Evolutionary conservation across 257 asterid genomes (phyloP).

Genomic region (Solanum gandarillasii): DNA sequence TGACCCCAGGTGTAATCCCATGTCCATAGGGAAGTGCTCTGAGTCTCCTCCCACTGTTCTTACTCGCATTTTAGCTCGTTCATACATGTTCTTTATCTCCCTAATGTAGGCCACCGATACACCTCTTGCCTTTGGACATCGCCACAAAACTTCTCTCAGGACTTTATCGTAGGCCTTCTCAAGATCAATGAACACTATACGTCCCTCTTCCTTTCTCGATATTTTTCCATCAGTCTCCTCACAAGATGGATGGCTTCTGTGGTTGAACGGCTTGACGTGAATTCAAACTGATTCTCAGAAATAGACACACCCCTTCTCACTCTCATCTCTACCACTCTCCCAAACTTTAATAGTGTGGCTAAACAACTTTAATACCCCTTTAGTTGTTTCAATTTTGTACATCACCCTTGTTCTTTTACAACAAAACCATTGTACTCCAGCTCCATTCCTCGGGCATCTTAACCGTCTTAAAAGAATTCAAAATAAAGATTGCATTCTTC

Average conservation of each 20-base stretch:
- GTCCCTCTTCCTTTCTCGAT: not conserved
- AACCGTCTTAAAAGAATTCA: not conserved
- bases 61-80: not conserved
- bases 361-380: not conserved
- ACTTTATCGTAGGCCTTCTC: not conserved
- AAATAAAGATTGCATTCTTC: not conserved
- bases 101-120: not conserved
- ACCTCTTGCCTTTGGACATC: not conserved
- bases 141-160: not conserved
- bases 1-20: not conserved
- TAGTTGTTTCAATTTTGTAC: not conserved
- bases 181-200: not conserved
- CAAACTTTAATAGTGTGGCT: not conserved
- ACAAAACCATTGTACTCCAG: not conserved
- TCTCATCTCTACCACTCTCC: not conserved
- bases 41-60: not conserved
- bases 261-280: too few species aligned
- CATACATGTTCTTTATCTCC: not conserved
- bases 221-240: not conserved
- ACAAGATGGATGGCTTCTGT: not conserved
- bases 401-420: not conserved
- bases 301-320: not conserved
- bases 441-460: not conserved
- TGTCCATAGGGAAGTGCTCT: not conserved
- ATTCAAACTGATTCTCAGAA: too few species aligned